phyloP scores from a whole-genome alignment of 306 rosid species.

The Citrullus amarus region DNA sequence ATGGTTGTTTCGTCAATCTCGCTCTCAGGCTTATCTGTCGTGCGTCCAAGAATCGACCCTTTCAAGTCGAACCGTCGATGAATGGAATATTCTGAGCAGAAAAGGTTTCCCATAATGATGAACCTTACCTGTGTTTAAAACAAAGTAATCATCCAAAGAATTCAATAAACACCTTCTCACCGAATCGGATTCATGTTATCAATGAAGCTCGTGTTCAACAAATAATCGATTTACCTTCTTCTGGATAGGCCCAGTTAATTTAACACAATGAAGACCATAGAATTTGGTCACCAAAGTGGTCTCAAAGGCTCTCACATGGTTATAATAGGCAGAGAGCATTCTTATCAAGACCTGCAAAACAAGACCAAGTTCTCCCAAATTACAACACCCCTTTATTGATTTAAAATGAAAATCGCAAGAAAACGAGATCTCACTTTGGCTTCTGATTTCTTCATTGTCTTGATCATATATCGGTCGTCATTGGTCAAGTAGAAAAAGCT shows the following conservation, averaged over 20 bases:
- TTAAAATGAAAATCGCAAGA: background rate
- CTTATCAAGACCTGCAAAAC: constrained; percentile 50
- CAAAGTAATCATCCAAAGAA: background rate
- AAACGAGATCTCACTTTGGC: constrained; percentile 48
- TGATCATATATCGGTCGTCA: constrained; percentile 93
- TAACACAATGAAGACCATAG: constrained; percentile 90
- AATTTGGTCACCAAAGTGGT: constrained; percentile 66
- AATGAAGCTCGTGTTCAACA: background rate
- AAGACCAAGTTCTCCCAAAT: background rate
- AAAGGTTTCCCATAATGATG: constrained; percentile 88
- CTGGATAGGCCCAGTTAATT: constrained; percentile 54
- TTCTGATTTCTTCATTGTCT: constrained; percentile 87
- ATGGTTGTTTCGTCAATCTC: constrained; percentile 81
- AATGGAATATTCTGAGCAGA: constrained; percentile 47
- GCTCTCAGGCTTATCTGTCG: constrained; percentile 54
- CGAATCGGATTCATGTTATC: background rate
- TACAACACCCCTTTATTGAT: background rate
- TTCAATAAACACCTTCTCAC: background rate
- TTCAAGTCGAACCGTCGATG: constrained; percentile 83
- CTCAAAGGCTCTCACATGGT: constrained; percentile 58
- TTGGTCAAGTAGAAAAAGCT: constrained; percentile 91
- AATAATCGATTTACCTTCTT: constrained; percentile 43
- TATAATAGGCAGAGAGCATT: constrained; percentile 81
- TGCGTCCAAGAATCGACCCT: constrained; percentile 87
- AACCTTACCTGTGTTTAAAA: constrained; percentile 53